These are phyloP conservation scores for Aspergillus texensis DNA, from an alignment of 2,329 filamentous ascomycete species.

Conservation along the genomic window DNA sequence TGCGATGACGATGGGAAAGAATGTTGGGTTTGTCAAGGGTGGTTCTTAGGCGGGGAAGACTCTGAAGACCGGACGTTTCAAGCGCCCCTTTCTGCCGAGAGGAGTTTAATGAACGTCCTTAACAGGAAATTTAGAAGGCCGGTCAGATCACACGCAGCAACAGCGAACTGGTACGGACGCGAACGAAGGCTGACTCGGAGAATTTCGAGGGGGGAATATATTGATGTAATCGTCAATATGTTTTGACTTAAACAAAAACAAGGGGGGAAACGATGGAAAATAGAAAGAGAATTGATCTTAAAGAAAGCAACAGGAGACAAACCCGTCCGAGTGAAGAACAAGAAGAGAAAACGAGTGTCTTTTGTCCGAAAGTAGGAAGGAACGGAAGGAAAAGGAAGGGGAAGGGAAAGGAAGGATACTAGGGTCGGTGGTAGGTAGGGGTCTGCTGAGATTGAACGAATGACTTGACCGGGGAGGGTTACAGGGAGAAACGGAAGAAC, in stretches of 20 bases:
- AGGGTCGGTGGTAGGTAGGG: background rate
- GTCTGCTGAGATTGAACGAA: slow-evolving; percentile 4
- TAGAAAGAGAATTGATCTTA: background rate
- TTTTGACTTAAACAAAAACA: too few relatives aligned
- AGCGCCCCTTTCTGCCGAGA: slow-evolving; percentile 22
- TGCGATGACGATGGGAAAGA: slow-evolving; percentile 13
- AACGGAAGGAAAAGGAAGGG: slow-evolving; percentile 13
- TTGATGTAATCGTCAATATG: background rate
- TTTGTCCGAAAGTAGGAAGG: slow-evolving; percentile 6
- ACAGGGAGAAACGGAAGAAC: slow-evolving; percentile 8
- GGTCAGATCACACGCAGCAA: background rate
- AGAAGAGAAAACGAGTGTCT: slow-evolving; percentile 18
- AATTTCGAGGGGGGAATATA: background rate
- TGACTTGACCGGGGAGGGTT: background rate
- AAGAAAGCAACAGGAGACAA: slow-evolving; percentile 3
- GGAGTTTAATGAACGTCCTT: slow-evolving; percentile 18
- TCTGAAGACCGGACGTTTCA: slow-evolving; percentile 23
- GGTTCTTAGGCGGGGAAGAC: slow-evolving; percentile 20
- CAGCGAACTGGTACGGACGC: background rate
- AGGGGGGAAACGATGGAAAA: background rate
- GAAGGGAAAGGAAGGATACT: slow-evolving; percentile 14
- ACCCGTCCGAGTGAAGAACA: slow-evolving; percentile 9
- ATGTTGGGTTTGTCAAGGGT: slow-evolving; percentile 14
- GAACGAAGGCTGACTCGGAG: slow-evolving; percentile 4
- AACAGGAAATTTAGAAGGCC: slow-evolving; percentile 10